These are phyloP conservation scores for Oryza glumipatula DNA, from an alignment of 176 grass and related monocot species.

Conservation along the genomic window DNA sequence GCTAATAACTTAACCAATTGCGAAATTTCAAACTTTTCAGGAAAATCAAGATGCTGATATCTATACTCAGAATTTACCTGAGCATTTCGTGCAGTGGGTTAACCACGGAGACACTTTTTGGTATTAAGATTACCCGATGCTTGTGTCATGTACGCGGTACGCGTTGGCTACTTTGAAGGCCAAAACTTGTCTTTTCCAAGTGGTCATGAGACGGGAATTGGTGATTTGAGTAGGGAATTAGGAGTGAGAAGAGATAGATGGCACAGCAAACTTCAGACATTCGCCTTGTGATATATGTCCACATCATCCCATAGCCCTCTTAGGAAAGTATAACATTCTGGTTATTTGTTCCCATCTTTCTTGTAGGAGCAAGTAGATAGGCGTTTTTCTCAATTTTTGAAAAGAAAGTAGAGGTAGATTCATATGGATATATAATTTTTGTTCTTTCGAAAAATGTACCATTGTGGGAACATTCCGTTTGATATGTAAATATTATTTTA, in stretches of 20 bases:
- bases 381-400: background rate
- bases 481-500: slow-evolving; percentile 51
- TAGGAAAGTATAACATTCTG: slow-evolving; percentile 35
- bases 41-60: slow-evolving; percentile 46
- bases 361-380: slow-evolving; percentile 29
- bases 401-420: slow-evolving; percentile 40
- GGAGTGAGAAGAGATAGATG: slow-evolving; percentile 24
- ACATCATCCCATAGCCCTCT: slow-evolving; percentile 15
- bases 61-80: slow-evolving; percentile 47
- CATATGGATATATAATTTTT: slow-evolving; percentile 20
- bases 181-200: slow-evolving; percentile 32
- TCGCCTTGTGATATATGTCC: slow-evolving; percentile 25
- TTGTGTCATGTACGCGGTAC: slow-evolving; percentile 14
- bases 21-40: slow-evolving; percentile 48
- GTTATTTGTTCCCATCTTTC: slow-evolving; percentile 44
- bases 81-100: slow-evolving; percentile 65
- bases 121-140: slow-evolving; percentile 45
- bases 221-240: slow-evolving; percentile 14
- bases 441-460: slow-evolving; percentile 29
- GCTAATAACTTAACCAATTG: background rate
- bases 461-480: slow-evolving; percentile 27
- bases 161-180: slow-evolving; percentile 26
- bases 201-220: slow-evolving; percentile 9
- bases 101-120: slow-evolving; percentile 43
- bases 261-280: background rate